Evolutionary conservation across 2,329 filamentous ascomycete species (phyloP).

Genomic region (Macrophomina pseudophaseolina): DNA sequence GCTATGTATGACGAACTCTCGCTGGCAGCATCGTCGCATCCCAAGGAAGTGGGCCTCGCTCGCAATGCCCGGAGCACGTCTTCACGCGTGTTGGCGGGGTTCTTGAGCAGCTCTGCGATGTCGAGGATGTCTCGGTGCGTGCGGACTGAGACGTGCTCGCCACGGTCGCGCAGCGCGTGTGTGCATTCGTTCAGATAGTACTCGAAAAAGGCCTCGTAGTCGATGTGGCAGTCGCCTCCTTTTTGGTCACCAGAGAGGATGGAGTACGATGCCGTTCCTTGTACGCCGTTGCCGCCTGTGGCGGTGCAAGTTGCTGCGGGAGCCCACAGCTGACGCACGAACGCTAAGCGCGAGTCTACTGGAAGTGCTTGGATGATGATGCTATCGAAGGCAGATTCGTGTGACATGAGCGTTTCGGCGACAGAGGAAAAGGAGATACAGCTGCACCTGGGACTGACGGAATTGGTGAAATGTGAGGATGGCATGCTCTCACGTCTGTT

Average conservation of each 20-base stretch:
- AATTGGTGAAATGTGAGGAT: neutral
- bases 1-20: slow-evolving; percentile 5
- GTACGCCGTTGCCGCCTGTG: neutral
- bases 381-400: slow-evolving; percentile 8
- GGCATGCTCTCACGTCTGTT: neutral
- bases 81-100: neutral
- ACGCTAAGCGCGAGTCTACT: neutral
- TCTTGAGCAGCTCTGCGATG: slow-evolving; percentile 27
- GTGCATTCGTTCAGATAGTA: slow-evolving; percentile 32
- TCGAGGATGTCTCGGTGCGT: slow-evolving; percentile 33
- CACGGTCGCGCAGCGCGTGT: slow-evolving; percentile 31
- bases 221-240: neutral
- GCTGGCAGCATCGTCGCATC: neutral
- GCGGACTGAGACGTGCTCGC: slow-evolving; percentile 28
- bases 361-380: slow-evolving; percentile 14
- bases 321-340: slow-evolving; percentile 2
- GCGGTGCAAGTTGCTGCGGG: neutral
- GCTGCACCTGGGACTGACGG: too few species aligned
- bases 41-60: too few species aligned
- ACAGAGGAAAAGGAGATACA: neutral
- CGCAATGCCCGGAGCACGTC: neutral
- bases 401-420: slow-evolving; percentile 17
- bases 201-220: neutral
- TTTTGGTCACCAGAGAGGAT: neutral
- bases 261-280: neutral